Conservation (phyloP, 768 basidiomycete species). For the Boletus tylopilopsis region DNA sequence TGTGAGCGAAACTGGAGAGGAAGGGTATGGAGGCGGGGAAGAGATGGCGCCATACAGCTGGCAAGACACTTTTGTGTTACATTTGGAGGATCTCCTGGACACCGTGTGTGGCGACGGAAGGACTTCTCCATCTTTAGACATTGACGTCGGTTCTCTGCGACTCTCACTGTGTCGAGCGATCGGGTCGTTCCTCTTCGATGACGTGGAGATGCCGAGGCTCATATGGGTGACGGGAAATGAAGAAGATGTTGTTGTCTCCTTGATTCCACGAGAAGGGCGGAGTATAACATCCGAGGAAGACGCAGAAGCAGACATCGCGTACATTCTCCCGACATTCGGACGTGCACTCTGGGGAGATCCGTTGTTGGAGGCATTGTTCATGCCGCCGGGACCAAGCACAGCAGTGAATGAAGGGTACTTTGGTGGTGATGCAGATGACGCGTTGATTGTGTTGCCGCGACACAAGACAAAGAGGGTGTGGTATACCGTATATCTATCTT, state of each 20-base stretch:
- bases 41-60: slow-evolving; percentile 50
- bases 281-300: slow-evolving; percentile 12
- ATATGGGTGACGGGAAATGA: slow-evolving; percentile 61
- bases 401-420: slow-evolving; percentile 63
- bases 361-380: slow-evolving; percentile 63
- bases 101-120: slow-evolving; percentile 32
- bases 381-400: slow-evolving; percentile 41
- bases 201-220: slow-evolving; percentile 67
- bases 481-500: slow-evolving; percentile 67
- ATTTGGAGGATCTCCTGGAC: slow-evolving; percentile 56
- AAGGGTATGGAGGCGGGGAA: slow-evolving; percentile 14
- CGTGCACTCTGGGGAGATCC: slow-evolving; percentile 77
- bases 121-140: slow-evolving; percentile 14
- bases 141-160: slow-evolving; percentile 42
- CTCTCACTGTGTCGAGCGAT: slow-evolving; percentile 62
- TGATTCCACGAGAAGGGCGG: slow-evolving; percentile 19
- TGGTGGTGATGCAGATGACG: slow-evolving; percentile 40
- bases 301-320: slow-evolving; percentile 27
- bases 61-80: slow-evolving; percentile 67
- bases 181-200: slow-evolving; percentile 71
- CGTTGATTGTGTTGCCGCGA: slow-evolving; percentile 52
- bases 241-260: slow-evolving; percentile 52
- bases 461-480: slow-evolving; percentile 75
- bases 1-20: slow-evolving; percentile 2
- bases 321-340: slow-evolving; percentile 39